Evolutionary conservation across 257 asterid species (phyloP).

Genomic region (Ocimum tenuiflorum): DNA sequence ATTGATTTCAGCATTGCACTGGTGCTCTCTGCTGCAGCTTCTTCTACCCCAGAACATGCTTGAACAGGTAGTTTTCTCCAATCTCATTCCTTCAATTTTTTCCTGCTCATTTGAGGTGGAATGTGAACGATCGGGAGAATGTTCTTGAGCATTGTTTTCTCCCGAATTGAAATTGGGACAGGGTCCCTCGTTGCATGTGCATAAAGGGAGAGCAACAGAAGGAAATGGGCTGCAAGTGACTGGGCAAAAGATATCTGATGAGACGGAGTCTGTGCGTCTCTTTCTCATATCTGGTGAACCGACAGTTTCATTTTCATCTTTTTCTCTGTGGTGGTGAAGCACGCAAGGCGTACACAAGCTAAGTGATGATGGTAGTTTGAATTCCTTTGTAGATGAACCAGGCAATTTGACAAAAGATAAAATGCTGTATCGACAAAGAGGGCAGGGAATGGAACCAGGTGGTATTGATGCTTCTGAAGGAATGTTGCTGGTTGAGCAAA

Average conservation of each 20-base stretch:
- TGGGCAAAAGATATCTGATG: conserved; percentile 68
- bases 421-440: conserved; percentile 77
- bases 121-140: conserved; percentile 49
- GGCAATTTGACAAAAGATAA: conserved; percentile 58
- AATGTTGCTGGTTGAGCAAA: conserved; percentile 82
- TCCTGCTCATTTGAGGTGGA: conserved; percentile 44
- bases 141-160: conserved; percentile 43
- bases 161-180: conserved; percentile 58
- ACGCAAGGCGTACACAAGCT: conserved; percentile 86
- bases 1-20: conserved; percentile 89
- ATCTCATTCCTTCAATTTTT: conserved; percentile 48
- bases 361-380: conserved; percentile 52
- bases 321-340: conserved; percentile 70
- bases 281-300: conserved; percentile 56
- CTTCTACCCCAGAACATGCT: conserved; percentile 92
- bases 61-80: conserved; percentile 73
- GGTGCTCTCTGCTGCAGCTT: conserved; percentile 93
- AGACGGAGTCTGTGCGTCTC: conserved; percentile 58
- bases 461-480: conserved; percentile 57
- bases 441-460: conserved; percentile 87
- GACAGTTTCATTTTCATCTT: conserved; percentile 42
- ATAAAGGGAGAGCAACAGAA: conserved; percentile 69
- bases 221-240: conserved; percentile 94
- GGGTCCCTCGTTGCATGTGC: conserved; percentile 81
- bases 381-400: conserved; percentile 56